Percentiles rank a stretch among this genome's conserved stretches.
These are phyloP conservation scores for Nemania sp. DNA, from an alignment of 2,329 filamentous ascomycete species.

Conservation along the genomic window DNA sequence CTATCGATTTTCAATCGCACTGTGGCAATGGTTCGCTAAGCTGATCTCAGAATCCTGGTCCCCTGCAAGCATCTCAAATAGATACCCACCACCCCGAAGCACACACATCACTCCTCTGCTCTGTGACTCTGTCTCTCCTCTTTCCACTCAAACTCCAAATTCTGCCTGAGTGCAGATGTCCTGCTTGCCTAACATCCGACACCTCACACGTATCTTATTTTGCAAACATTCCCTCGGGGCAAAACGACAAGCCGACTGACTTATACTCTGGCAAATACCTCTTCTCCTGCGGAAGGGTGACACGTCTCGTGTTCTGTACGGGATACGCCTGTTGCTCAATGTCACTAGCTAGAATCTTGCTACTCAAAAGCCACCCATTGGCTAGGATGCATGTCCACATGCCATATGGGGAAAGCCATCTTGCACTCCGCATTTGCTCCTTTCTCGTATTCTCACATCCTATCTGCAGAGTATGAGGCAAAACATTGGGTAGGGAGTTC, in stretches of 20 bases:
- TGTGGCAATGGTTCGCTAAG: conserved; percentile 2
- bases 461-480: no score
- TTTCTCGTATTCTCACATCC: conserved; percentile 27
- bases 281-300: neutral
- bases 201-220: neutral
- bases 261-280: neutral
- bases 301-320: conserved; percentile 19
- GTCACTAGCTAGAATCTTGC: conserved; percentile 4
- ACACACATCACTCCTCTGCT: neutral
- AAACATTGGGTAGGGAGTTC: no score
- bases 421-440: conserved; percentile 20
- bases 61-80: conserved; percentile 2
- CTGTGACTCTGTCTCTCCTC: neutral
- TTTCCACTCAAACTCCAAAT: neutral
- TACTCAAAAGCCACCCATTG: conserved; percentile 28
- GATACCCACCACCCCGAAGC: neutral
- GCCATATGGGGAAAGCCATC: conserved; percentile 34
- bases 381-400: conserved; percentile 29
- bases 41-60: neutral
- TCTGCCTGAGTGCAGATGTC: neutral
- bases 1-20: neutral
- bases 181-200: neutral
- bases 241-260: neutral
- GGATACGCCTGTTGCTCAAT: conserved; percentile 5
- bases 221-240: neutral